Evolutionary conservation across 1,284 basidiomycete species (phyloP), one percentile per base, ranked within the genome.

Genomic region (Sanguinoderma infundibulare): DNA sequence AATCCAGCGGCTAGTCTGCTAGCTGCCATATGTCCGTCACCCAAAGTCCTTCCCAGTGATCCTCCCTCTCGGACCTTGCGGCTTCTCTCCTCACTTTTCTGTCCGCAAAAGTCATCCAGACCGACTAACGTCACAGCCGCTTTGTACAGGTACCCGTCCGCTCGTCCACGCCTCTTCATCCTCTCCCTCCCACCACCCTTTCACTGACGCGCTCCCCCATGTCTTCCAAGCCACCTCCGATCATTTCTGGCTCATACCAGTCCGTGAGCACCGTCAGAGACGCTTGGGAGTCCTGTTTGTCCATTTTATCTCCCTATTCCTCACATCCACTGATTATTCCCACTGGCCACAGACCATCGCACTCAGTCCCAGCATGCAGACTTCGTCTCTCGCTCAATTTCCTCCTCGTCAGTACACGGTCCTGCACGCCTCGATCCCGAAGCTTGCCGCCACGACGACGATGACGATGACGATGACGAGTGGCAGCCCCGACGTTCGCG

Each of bases 361-460:
- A 75, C 86, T 3, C 86, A 89, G 70, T 86, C 83, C 67, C 81
- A 90, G 7, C 78, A 83, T 35, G 84, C 85, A 30, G 85, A 83
- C 54, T 85, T 87, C 14, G 81, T 87, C 14, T 81, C 77, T n/a
- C 72, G 81, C 28, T 79, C 82, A 7, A 71, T 78, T 17, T 79
- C 80, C n/a, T 81, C 81, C 35, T 69, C 72, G 17, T 76, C 73
- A 14, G 78, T 77, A 15, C 55, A 14, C 64, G 67, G 70, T 38
- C 74, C 24, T 32, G 17, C 77, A 22, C 54, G 54, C 20, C 61
- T 38, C 40, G 78, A 81, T 38, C 75, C 77, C 26, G 77, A 76
- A 55, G 62, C 67, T 32, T 64, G 57, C 14, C 74, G 76, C n/a
- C 75, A 79, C 7, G 74, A 77, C 17, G 74, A 75, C 40, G 65